Evolutionary conservation across 2,329 filamentous ascomycete species (phyloP), one percentile per base, ranked within the genome.

Genomic region (Colletotrichum sp.): DNA sequence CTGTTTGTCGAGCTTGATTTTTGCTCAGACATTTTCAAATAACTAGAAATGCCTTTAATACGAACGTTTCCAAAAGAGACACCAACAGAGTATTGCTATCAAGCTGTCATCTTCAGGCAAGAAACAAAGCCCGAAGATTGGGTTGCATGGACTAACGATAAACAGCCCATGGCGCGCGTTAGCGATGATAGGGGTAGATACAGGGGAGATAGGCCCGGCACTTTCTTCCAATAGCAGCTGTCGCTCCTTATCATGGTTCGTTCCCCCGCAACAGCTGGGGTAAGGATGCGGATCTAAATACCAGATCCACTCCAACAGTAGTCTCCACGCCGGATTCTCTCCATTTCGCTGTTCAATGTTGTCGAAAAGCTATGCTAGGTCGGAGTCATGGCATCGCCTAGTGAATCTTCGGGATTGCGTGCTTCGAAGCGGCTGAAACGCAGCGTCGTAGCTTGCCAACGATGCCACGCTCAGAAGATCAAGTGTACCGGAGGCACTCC

Each of bases 401-500:
- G 30, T 30, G 59, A 30, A 19, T 32, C 28, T 4, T 19, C 27
- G 4, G 59, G 59, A 19, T 32, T 61, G 27, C 59, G 59, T n/a
- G 28, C 59, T n/a, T 61, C 59, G 16, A 61, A 61, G 19, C 59
- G 59, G 30, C 59, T 61, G 6, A 61, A 32, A 32, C 59, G 59
- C 59, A 61, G 59, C 28, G 59, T 61, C 5, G 59, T 61, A 32
- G 59, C 59, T 6, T 88, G 86, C 63, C 83, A 85, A 76, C 80
- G 86, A 76, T 88, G 86, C 66, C 86, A 88, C 79, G 77, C 82
- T 0, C 86, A 87, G 44, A 88, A 88, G 74, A 86, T 87, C 22
- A 87, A 86, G 75, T 88, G 86, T 67, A 87, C 86, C 0, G 86
- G 86, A 2, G 83, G 84, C 6, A 81, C 82, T n/a, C 86, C 86